Evolutionary conservation across 306 rosid species (phyloP).

Genomic region (Cucurbita moschata): DNA sequence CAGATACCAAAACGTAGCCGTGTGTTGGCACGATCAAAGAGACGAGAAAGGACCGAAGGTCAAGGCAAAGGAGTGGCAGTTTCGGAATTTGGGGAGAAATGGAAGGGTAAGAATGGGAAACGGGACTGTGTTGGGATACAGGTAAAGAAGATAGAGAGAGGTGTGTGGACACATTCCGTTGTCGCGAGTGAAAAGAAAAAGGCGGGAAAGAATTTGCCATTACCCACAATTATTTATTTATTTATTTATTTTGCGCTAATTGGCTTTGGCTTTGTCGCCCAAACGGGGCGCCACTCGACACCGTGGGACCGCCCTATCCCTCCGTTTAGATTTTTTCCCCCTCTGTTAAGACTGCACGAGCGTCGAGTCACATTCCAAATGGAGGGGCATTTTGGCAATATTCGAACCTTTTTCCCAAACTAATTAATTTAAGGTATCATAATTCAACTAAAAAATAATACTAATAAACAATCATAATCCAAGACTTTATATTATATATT

Average conservation of each 20-base stretch:
- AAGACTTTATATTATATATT: too few relatives aligned
- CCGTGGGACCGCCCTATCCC: slow-evolving; percentile 26
- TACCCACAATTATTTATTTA: slow-evolving; percentile 5
- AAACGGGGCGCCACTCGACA: slow-evolving; percentile 55
- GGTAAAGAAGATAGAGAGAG: slow-evolving; percentile 3
- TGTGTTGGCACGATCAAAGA: slow-evolving; percentile 25
- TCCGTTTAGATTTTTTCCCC: not conserved
- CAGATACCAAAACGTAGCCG: slow-evolving; percentile 9
- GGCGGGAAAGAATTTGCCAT: slow-evolving; percentile 12
- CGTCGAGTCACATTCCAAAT: slow-evolving; percentile 3
- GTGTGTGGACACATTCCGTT: not conserved
- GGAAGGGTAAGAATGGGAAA: slow-evolving; percentile 15
- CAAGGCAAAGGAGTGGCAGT: not conserved
- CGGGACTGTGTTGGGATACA: slow-evolving; percentile 11
- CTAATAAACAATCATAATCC: too few relatives aligned
- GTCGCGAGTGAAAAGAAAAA: not conserved
- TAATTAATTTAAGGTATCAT: too few relatives aligned
- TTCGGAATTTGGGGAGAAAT: slow-evolving; percentile 9
- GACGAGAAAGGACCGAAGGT: not conserved
- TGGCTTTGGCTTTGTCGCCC: slow-evolving; percentile 47
- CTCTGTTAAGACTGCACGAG: not conserved
- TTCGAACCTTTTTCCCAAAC: not conserved
- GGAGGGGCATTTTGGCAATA: not conserved
- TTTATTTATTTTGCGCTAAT: not conserved
- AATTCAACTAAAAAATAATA: too few relatives aligned